Evolutionary conservation across 2,329 filamentous ascomycete genomes (phyloP), one percentile per base, ranked within the genome.

Genomic region (Chaetomium strumarium): DNA sequence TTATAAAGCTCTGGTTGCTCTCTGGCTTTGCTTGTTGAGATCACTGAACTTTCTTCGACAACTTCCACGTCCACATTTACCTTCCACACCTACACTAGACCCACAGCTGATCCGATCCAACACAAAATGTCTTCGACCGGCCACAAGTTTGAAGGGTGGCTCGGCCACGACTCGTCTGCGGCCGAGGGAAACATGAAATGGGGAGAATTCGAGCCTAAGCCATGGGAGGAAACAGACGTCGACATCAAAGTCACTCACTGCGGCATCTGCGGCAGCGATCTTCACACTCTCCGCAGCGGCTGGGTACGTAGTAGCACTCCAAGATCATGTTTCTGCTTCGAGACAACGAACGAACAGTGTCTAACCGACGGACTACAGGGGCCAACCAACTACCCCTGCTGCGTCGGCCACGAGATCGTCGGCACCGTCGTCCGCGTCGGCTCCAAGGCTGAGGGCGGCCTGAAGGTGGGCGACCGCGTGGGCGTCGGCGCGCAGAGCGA

Each of bases 191-290:
- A 79, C 49, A 79, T 80, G 77, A 64, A 70, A 31, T 80, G 77
- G 77, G 70, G 69, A 38, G 68, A 77, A 51, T 85, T 77, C 51
- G 72, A 81, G 66, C 81, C 81, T 36, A 86, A 86, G 72, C 67
- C 70, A n/a, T 86, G 81, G 77, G 77, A 81, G 41, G 83, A 86
- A 64, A 78, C 74, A 24, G 81, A 86, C 56, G 68, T 87, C 49
- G 83, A 86, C 62, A 83, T 87, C 59, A 73, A 79, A 62, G 70
- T 87, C 57, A 78, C 79, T 3, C 81, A 85, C 69, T 85, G 81
- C 62, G 83, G 83, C 55, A 76, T 86, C 57, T 86, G 83, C 63
- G 83, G 80, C 50, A 78, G 76, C 0, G 82, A 85, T 58, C 46
- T 84, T 34, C 81, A 85, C 67, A 76, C 71, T 5, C 70, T 85